Evolutionary conservation across 768 basidiomycete genomes (phyloP).

Genomic region (Boletus speciosus): DNA sequence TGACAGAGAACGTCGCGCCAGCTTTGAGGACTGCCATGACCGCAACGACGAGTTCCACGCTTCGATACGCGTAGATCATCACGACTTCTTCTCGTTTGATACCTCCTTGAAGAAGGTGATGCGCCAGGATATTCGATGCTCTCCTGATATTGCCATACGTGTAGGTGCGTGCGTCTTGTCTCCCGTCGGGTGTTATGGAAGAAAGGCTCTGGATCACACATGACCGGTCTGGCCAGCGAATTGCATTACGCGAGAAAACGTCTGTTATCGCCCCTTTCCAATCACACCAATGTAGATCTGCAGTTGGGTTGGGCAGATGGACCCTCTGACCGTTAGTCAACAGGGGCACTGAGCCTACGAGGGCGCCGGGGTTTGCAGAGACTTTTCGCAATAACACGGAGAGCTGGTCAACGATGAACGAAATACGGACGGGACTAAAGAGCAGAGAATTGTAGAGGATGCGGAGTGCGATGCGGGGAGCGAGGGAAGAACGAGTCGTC

Average conservation of each 20-base stretch:
- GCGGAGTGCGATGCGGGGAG: constrained; percentile 73
- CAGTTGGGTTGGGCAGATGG: constrained; percentile 77
- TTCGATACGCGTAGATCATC: constrained; percentile 95
- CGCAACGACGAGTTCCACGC: constrained; percentile 94
- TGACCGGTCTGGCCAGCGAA: constrained; percentile 69
- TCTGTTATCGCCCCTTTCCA: constrained; percentile 97
- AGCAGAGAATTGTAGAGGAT: constrained; percentile 93
- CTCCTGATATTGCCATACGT: constrained; percentile 79
- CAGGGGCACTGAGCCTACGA: constrained; percentile 78
- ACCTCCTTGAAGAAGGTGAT: constrained; percentile 82
- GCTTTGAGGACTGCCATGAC: constrained; percentile 96
- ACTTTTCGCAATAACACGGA: constrained; percentile 71
- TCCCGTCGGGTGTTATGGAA: constrained; percentile 30
- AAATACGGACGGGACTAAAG: constrained; percentile 76
- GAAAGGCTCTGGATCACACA: constrained; percentile 85
- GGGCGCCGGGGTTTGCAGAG: constrained; percentile 59
- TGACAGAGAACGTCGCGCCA: constrained; percentile 95
- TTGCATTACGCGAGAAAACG: constrained; percentile 87
- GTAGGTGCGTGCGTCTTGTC: constrained; percentile 57
- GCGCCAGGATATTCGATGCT: constrained; percentile 87
- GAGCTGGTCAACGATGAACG: constrained; percentile 81
- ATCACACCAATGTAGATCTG: constrained; percentile 93
- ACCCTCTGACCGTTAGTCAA: constrained; percentile 67
- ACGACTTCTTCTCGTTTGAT: constrained; percentile 93
- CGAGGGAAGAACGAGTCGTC: constrained; percentile 64